These are phyloP conservation scores for Petunia hybrid DNA, from an alignment of 305 asterid genomes.

Conservation along the genomic window DNA sequence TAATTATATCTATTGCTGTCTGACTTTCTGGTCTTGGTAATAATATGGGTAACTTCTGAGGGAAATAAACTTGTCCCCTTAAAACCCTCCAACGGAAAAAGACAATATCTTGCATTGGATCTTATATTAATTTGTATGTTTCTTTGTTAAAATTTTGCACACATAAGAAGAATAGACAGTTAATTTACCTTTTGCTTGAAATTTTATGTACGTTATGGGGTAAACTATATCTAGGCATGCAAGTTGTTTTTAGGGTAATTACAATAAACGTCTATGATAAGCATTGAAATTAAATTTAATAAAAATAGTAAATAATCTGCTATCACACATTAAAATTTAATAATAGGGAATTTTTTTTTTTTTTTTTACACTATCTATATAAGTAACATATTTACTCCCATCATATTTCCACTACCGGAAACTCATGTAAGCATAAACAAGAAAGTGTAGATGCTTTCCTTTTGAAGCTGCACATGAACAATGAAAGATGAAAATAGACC, in stretches of 20 bases:
- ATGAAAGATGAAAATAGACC: neutral
- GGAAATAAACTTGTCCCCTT: constrained; percentile 34
- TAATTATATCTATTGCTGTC: neutral
- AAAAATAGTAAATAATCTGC: too few species aligned
- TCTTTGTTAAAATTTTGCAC: neutral
- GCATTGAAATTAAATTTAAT: too few species aligned
- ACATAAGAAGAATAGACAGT: neutral
- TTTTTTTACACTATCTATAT: too few species aligned
- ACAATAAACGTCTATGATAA: too few species aligned
- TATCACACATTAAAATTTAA: too few species aligned
- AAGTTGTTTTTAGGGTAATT: too few species aligned
- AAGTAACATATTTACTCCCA: neutral
- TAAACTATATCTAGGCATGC: too few species aligned
- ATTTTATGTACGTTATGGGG: too few species aligned
- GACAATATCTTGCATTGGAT: constrained; percentile 31
- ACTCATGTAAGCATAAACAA: neutral
- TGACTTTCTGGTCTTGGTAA: constrained; percentile 4
- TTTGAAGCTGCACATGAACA: neutral
- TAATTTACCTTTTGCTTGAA: neutral
- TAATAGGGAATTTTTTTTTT: too few species aligned
- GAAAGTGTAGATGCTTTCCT: neutral
- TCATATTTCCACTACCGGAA: neutral
- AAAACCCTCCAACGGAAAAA: constrained; percentile 31
- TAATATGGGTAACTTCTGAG: neutral
- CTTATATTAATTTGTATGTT: neutral